Evolutionary conservation across 768 basidiomycete species (phyloP).

Genomic region (Pleurotus platypus): DNA sequence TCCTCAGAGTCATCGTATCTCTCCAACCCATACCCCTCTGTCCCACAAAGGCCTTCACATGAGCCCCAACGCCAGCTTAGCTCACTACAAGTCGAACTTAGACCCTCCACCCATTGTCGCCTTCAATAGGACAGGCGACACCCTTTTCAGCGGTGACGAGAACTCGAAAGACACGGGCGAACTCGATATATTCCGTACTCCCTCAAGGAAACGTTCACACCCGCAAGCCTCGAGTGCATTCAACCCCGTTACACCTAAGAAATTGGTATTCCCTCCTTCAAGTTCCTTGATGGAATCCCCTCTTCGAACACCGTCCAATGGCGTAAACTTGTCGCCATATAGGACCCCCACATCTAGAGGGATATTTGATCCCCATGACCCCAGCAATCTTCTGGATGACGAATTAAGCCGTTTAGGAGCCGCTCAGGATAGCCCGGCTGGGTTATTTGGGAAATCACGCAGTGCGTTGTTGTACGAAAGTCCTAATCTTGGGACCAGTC

Average conservation of each 20-base stretch:
- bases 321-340: slow-evolving; percentile 30
- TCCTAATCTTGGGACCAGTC: slow-evolving; percentile 56
- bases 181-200: slow-evolving; percentile 36
- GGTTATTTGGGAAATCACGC: slow-evolving; percentile 59
- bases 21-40: slow-evolving; percentile 61
- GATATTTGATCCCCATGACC: slow-evolving; percentile 72
- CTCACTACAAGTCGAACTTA: slow-evolving; percentile 65
- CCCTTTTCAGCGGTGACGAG: slow-evolving; percentile 14
- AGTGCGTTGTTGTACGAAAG: slow-evolving; percentile 66
- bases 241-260: slow-evolving; percentile 38
- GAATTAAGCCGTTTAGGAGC: slow-evolving; percentile 57
- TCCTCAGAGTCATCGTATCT: slow-evolving; percentile 31
- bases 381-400: slow-evolving; percentile 63
- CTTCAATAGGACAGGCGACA: slow-evolving; percentile 18
- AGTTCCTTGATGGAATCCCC: slow-evolving; percentile 31
- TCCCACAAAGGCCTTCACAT: slow-evolving; percentile 68
- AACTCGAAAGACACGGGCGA: slow-evolving; percentile 11
- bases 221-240: slow-evolving; percentile 20
- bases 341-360: slow-evolving; percentile 46
- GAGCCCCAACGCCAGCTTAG: slow-evolving; percentile 64
- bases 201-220: slow-evolving; percentile 37
- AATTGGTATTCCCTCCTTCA: slow-evolving; percentile 32
- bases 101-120: slow-evolving; percentile 53
- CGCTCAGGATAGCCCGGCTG: slow-evolving; percentile 59
- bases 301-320: slow-evolving; percentile 30